Percentiles rank a stretch among this genome's conserved stretches.
These are phyloP conservation scores for Nakazawaea holstii DNA, from an alignment of 805 yeast species.

Conservation along the genomic window DNA sequence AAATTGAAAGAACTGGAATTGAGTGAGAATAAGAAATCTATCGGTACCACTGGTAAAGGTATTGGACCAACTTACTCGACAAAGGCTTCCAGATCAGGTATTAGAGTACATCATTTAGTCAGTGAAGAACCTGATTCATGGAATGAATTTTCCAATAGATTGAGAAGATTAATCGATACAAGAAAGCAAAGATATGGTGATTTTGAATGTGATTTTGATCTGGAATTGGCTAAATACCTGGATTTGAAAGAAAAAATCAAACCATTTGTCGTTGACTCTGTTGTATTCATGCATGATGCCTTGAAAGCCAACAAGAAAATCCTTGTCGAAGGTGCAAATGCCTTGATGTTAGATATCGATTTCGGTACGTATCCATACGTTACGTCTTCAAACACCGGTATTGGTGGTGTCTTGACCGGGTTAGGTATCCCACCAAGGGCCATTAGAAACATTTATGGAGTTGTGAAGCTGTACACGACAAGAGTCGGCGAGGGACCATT, in stretches of 20 bases:
- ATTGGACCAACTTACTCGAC: conserved; percentile 98
- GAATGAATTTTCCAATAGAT: conserved; percentile 80
- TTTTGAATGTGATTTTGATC: conserved; percentile 81
- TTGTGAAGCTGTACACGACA: conserved; percentile 97
- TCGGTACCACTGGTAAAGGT: conserved; percentile 98
- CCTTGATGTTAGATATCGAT: conserved; percentile 94
- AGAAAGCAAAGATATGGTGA: conserved; percentile 90
- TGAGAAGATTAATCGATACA: conserved; percentile 70
- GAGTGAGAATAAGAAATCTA: conserved; percentile 70
- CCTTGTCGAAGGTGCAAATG: conserved; percentile 96
- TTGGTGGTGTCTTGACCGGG: conserved; percentile 97
- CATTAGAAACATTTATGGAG: conserved; percentile 83
- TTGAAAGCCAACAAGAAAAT: conserved; percentile 75
- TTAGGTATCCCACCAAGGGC: conserved; percentile 91
- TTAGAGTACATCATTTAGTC: conserved; percentile 93
- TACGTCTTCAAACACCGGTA: conserved; percentile 91
- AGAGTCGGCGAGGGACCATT: conserved; percentile 99
- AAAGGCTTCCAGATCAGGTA: conserved; percentile 93
- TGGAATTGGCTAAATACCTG: conserved; percentile 74
- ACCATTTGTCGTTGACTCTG: conserved; percentile 93
- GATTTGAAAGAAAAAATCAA: conserved; percentile 64
- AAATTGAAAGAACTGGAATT: conserved; percentile 92
- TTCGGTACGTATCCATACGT: conserved; percentile 98
- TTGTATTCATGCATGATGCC: conserved; percentile 77
- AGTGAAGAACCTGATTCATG: conserved; percentile 87